These are phyloP conservation scores for Fusarium mexicanum DNA, from an alignment of 2,329 filamentous ascomycete genomes.

Conservation along the genomic window DNA sequence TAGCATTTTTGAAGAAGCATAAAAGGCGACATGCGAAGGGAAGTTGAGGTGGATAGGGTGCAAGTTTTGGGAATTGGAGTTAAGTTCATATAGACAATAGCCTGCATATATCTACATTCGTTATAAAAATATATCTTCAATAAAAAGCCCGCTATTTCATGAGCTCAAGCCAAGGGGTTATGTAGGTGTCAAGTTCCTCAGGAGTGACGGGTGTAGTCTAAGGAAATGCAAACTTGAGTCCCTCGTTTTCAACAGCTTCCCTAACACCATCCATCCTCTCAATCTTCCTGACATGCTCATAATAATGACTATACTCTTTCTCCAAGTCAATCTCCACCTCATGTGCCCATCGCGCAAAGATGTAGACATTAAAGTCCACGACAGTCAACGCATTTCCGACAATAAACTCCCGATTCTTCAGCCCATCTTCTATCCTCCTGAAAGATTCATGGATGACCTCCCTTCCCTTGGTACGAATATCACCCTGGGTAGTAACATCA, in stretches of 20 bases:
- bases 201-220: not conserved
- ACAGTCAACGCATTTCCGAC: slow-evolving; percentile 21
- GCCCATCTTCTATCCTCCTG: not conserved
- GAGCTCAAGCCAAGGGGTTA: rapidly evolving
- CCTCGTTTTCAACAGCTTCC: not conserved
- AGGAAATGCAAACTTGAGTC: not conserved
- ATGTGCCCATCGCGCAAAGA: slow-evolving; percentile 34
- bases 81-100: not conserved
- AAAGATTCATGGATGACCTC: not conserved
- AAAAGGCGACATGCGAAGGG: not conserved
- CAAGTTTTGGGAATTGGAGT: not conserved
- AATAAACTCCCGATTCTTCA: not conserved
- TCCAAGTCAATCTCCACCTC: slow-evolving; percentile 13
- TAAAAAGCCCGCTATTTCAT: rapidly evolving
- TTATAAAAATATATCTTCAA: not conserved
- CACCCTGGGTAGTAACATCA: slow-evolving; percentile 1
- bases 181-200: not conserved
- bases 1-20: slow-evolving; percentile 16
- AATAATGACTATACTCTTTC: slow-evolving; percentile 2
- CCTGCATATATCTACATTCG: too few relatives aligned
- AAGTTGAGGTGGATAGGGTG: not conserved
- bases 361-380: slow-evolving; percentile 35
- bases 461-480: slow-evolving; percentile 7
- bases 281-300: not conserved
- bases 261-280: slow-evolving; percentile 14